Percentiles rank a stretch among this genome's conserved stretches.
phyloP scores from a whole-genome alignment of 192 early-diverging fungal species.

The Podila minutissima region DNA sequence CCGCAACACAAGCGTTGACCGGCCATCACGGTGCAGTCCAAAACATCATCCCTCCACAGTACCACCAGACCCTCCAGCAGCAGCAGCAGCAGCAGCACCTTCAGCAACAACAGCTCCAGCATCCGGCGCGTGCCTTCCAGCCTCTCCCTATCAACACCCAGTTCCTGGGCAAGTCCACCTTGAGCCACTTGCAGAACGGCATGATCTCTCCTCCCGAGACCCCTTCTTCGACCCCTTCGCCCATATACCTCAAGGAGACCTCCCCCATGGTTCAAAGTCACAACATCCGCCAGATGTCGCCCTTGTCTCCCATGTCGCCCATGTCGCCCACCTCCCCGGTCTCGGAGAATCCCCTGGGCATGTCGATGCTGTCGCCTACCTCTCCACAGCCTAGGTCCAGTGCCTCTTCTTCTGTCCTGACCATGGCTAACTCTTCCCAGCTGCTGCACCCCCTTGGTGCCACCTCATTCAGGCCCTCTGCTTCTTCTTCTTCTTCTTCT shows the following conservation, averaged over 20 bases:
- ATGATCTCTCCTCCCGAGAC: constrained; percentile 40
- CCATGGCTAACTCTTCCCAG: neutral
- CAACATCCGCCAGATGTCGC: neutral
- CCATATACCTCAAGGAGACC: neutral
- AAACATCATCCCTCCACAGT: constrained; percentile 10
- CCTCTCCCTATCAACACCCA: neutral
- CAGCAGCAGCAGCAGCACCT: neutral
- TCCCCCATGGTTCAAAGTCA: neutral
- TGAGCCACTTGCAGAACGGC: neutral
- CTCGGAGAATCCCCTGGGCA: neutral
- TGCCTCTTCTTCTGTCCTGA: neutral
- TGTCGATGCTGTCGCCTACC: neutral
- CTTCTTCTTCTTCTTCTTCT: constrained; percentile 63
- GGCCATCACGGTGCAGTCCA: constrained; percentile 9
- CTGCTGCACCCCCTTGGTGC: neutral
- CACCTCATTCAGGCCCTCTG: neutral
- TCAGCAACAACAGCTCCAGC: neutral
- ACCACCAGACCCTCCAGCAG: neutral
- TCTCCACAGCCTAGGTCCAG: neutral
- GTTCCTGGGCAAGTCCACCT: neutral
- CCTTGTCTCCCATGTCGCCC: constrained; percentile 9
- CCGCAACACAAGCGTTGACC: constrained; percentile 22
- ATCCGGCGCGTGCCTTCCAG: neutral
- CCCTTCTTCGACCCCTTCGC: constrained; percentile 28
- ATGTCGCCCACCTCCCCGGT: constrained; percentile 9